Conservation (phyloP, 2,329 filamentous ascomycete species). For the Fusarium xylarioides region DNA sequence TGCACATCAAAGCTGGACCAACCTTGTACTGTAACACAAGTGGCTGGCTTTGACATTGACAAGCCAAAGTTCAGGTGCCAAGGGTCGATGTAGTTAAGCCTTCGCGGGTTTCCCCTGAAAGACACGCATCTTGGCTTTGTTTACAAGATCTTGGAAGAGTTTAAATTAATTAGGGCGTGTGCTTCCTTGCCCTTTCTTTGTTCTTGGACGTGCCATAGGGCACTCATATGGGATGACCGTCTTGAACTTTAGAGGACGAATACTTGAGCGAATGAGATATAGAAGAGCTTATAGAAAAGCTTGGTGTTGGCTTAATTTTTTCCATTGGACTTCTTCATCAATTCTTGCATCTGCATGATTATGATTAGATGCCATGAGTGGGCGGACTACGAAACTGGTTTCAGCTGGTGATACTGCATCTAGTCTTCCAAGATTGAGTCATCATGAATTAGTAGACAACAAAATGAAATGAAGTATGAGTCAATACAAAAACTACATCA, state of each 20-base stretch:
- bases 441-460: neutral
- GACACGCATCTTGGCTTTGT: conserved; percentile 7
- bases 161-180: conserved; percentile 11
- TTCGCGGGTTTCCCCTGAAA: conserved; percentile 16
- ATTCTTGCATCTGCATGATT: neutral
- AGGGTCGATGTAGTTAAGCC: neutral
- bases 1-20: conserved; percentile 6
- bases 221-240: neutral
- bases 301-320: neutral
- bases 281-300: neutral
- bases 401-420: neutral
- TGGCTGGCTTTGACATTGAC: conserved; percentile 3
- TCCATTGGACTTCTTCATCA: neutral
- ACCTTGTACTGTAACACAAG: conserved; percentile 3
- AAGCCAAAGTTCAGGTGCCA: neutral
- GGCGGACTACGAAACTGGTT: neutral
- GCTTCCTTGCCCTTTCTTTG: neutral
- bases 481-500: neutral
- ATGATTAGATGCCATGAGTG: neutral
- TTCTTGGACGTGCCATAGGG: neutral
- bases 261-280: neutral
- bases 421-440: conserved; percentile 2
- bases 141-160: neutral
- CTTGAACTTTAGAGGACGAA: neutral
- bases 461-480: conserved; percentile 1